Base-by-base conservation (phyloP, 371 early-diverging fungal species). In the Vairimorpha ceranae region DNA sequence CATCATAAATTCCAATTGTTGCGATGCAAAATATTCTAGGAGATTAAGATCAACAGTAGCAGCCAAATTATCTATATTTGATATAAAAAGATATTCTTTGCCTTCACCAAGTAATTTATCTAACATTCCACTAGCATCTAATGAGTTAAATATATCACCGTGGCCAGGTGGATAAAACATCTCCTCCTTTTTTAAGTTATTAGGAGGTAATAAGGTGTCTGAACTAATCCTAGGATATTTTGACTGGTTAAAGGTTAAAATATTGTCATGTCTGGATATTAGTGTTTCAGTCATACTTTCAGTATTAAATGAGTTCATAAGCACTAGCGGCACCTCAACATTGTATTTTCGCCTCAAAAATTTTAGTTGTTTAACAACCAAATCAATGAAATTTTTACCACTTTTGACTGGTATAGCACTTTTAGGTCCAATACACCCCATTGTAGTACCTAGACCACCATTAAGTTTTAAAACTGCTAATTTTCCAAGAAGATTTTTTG, bases 281-380 rank as follows among this genome's bases (percentile, higher is more conserved):
- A 97, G 91, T 77, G 92, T 90, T 80, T 88, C 86, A 29, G 99
- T 98, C 80, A 94, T 92, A 27, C 90, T 89, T 79, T 95, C 91
- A 0, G 99, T 98, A 83, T 98, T 98, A 88, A 96, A 98, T 32
- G 93, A 93, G 88, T 98, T 98, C 99, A 98, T 98, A 66, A 97
- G 87, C 67, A 98, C 91, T 58, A 97, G 88, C 10, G 99, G 97
- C 32, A 98, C 94, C 67, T 88, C 87, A 77, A 90, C 90, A 56
- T 88, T 88, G 84, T 92, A 87, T 63, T 87, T 86, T 75, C 87
- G 87, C 87, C 95, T 94, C 70, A 96, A 83, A 81, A 93, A 89
- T 87, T 95, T 95, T 78, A 98, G 90, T 85, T 98, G 99, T 79
- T 93, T 91, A 59, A 94, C 95, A 70, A 92, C 92, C 70, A 98